Conservation (phyloP, 345 rosid species). For the Crucihimalaya himalaica region DNA sequence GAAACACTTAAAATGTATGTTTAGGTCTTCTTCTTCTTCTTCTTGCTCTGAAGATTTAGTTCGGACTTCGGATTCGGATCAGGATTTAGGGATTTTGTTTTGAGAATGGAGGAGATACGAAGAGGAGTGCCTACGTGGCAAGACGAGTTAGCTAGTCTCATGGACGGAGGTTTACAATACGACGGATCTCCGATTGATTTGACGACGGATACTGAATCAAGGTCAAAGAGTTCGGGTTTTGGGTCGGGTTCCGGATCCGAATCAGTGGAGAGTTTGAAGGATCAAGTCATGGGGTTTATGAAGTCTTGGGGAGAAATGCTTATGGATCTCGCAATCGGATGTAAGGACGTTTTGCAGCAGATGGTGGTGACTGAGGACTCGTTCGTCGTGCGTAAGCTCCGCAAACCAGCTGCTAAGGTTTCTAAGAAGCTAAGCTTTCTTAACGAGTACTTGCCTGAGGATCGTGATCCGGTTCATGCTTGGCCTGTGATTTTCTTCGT, state of each 20-base stretch:
- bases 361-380: conserved; percentile 70
- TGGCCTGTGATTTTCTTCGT: conserved; percentile 85
- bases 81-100: conserved; percentile 14
- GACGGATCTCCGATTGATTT: conserved; percentile 46
- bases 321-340: conserved; percentile 75
- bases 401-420: conserved; percentile 64
- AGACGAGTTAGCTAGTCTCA: conserved; percentile 67
- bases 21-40: conserved; percentile 16
- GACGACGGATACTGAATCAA: conserved; percentile 35
- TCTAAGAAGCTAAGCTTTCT: conserved; percentile 65
- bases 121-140: conserved; percentile 65
- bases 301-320: conserved; percentile 96
- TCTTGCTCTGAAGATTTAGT: conserved; percentile 3
- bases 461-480: conserved; percentile 84
- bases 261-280: conserved; percentile 59
- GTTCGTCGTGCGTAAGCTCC: conserved; percentile 65
- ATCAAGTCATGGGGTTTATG: conserved; percentile 67
- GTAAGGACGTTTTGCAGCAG: conserved; percentile 67
- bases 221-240: conserved; percentile 25
- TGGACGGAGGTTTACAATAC: conserved; percentile 51
- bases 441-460: conserved; percentile 94
- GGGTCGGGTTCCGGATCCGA: conserved; percentile 33
- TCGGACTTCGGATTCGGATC: background rate
- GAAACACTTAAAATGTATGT: background rate
- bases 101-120: conserved; percentile 57